Evolutionary conservation across 140 eudicot species (phyloP), one percentile per base, ranked within the genome.

Genomic region (Flaveria floridana): DNA sequence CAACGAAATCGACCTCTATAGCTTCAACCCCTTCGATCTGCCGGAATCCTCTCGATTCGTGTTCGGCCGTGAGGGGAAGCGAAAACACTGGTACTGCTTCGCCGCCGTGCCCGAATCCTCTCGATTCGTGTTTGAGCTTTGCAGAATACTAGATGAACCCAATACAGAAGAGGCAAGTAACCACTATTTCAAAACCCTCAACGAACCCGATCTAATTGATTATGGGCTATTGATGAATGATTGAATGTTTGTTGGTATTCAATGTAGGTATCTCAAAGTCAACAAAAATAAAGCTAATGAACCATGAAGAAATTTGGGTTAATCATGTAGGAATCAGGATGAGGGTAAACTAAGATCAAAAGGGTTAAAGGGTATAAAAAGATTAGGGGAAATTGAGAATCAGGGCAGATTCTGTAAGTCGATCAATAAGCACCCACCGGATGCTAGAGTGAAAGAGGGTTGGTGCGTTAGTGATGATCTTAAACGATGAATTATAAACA

Each of bases 61-160:
- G 62, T 87, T 80, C 41, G 93, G 93, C 26, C 78, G 71, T 15
- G 82, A 82, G 5, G 86, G 86, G 42, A 78, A 86, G 47, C 85
- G 80, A 62, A 76, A 81, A 41, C 93, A 87, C 68, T 87, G 87
- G 86, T 87, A 82, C n/a, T 87, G 89, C 62, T 87, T 67, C 41
- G 86, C 69, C n/a, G 19, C 47, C 50, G 70, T 78, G 76, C 62
- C 74, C 23, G 23, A 21, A 21, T 21, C 23, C 23, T 21, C 23
- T 21, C 23, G 23, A 21, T 21, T 21, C 23, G 23, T 21, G 23
- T 21, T 21, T 21, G 23, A 21, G 23, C 23, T 21, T 21, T 21
- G 23, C 23, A 21, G 23, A 21, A 21, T 21, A 21, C 23, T 21
- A 21, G 23, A 21, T 21, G 23, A 21, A 21, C 23, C 23, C 23